These are phyloP conservation scores for Coniochaeta sp. DNA, from an alignment of 2,329 filamentous ascomycete genomes.

Conservation along the genomic window DNA sequence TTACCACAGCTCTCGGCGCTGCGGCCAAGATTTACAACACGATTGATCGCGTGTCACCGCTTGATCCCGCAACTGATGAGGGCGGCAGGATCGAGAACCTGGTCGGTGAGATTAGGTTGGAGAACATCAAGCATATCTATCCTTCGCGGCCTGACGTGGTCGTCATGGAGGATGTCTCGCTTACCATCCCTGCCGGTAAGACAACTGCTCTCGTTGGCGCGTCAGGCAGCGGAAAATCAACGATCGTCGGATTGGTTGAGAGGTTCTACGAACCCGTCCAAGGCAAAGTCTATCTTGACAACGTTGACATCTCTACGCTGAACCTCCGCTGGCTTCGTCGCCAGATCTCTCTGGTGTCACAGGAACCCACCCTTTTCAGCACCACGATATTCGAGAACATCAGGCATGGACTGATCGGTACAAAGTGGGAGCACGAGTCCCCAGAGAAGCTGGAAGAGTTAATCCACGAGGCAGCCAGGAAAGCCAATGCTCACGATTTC, in stretches of 20 bases:
- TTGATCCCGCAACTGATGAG: slow-evolving; percentile 65
- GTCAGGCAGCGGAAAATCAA: slow-evolving; percentile 91
- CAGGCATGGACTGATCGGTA: slow-evolving; percentile 81
- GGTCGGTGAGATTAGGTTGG: slow-evolving; percentile 71
- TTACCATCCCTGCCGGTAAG: slow-evolving; percentile 80
- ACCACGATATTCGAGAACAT: slow-evolving; percentile 90
- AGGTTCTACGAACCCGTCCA: slow-evolving; percentile 88
- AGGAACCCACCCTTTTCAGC: slow-evolving; percentile 86
- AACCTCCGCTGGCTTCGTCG: slow-evolving; percentile 89
- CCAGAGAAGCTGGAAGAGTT: slow-evolving; percentile 63
- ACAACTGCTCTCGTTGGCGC: slow-evolving; percentile 89
- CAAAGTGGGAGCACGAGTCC: slow-evolving; percentile 59
- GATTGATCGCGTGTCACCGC: slow-evolving; percentile 78
- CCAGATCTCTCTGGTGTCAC: slow-evolving; percentile 86
- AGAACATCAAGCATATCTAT: slow-evolving; percentile 85
- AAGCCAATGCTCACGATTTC: slow-evolving; percentile 93
- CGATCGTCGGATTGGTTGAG: slow-evolving; percentile 87
- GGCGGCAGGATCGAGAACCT: slow-evolving; percentile 69
- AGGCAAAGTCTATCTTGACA: slow-evolving; percentile 74
- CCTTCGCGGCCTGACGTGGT: slow-evolving; percentile 85
- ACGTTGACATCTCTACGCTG: slow-evolving; percentile 68
- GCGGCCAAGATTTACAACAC: slow-evolving; percentile 89
- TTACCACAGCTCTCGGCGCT: slow-evolving; percentile 74
- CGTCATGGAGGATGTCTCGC: slow-evolving; percentile 76
- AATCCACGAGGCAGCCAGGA: slow-evolving; percentile 74